Conservation (phyloP, 177 flowering plant genomes). For the Vitis hybrid region DNA sequence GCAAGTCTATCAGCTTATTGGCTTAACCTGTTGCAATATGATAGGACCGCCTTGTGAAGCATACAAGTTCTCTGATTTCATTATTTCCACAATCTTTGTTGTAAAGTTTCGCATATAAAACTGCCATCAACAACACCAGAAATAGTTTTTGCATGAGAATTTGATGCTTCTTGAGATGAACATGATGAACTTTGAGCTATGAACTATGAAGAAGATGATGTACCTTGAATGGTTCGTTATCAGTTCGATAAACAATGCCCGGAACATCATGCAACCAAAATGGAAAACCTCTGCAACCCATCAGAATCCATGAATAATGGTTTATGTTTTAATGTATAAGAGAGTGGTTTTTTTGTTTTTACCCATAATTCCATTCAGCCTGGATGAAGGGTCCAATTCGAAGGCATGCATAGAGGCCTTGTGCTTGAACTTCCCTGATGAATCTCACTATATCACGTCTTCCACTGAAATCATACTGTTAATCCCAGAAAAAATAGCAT, state of each 20-base stretch:
- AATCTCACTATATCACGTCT: constrained; percentile 63
- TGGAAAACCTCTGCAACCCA: constrained; percentile 73
- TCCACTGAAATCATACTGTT: constrained; percentile 81
- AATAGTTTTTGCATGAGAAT: neutral
- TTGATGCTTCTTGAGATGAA: no score
- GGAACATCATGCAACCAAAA: constrained; percentile 83
- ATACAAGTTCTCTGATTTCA: constrained; percentile 64
- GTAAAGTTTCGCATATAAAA: constrained; percentile 67
- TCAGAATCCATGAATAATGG: no score
- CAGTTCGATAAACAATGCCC: constrained; percentile 64
- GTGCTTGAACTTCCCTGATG: constrained; percentile 66
- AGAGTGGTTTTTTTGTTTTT: neutral
- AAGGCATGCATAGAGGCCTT: constrained; percentile 70
- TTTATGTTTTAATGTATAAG: no score
- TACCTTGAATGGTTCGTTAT: constrained; percentile 89
- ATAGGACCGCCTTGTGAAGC: constrained; percentile 98
- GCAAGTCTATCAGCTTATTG: no score
- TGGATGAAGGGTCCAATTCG: constrained; percentile 90
- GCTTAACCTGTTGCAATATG: constrained; percentile 76
- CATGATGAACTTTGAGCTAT: no score
- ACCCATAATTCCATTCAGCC: constrained; percentile 93
- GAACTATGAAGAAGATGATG: no score
- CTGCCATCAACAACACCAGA: constrained; percentile 30
- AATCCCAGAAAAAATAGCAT: no score
- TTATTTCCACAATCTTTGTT: constrained; percentile 61